Evolutionary conservation across 345 rosid species (phyloP), one percentile per base, ranked within the genome.

Genomic region (Brassica cretica): DNA sequence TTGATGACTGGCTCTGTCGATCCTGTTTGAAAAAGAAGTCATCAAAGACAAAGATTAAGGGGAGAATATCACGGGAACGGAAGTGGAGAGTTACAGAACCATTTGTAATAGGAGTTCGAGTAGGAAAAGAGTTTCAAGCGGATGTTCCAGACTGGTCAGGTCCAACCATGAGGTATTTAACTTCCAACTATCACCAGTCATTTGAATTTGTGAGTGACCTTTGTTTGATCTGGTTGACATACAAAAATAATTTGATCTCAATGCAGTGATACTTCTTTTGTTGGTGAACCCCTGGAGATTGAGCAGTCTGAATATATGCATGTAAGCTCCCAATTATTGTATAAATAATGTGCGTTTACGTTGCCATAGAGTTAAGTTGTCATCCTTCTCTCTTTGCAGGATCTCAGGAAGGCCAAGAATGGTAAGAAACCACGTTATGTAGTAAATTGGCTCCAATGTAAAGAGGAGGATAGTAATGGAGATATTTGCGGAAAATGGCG

Each of bases 401-500:
- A 76, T 70, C 55, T 80, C 70, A 82, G 81, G 66, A 76, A 56
- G 76, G 69, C 71, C 66, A 64, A 67, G 46, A 83, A 72, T 29
- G 80, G 73, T 64, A 74, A 73, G n/a, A 85, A 73, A 78, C 74
- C 73, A 62, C 68, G 78, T 76, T 74, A 83, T 69, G 73, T 88
- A 41, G 88, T 92, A 49, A 96, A 90, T 63, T 93, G 98, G 99
- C 99, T 96, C 72, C 98, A 91, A 56, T 96, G 99, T 75, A 85
- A 82, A 83, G 85, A 82, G 80, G 89, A 81, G 70, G 84, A 76
- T 72, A 65, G 8, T 8, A 80, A 80, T 70, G 90, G 86, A 83
- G 81, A 84, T 75, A 74, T 88, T 70, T 93, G 99, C 77, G 99
- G 99, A 74, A 96, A 96, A 82, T 93, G 99, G 99, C 96, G 97